Conservation (phyloP, 345 rosid genomes). For the Dimocarpus longan region DNA sequence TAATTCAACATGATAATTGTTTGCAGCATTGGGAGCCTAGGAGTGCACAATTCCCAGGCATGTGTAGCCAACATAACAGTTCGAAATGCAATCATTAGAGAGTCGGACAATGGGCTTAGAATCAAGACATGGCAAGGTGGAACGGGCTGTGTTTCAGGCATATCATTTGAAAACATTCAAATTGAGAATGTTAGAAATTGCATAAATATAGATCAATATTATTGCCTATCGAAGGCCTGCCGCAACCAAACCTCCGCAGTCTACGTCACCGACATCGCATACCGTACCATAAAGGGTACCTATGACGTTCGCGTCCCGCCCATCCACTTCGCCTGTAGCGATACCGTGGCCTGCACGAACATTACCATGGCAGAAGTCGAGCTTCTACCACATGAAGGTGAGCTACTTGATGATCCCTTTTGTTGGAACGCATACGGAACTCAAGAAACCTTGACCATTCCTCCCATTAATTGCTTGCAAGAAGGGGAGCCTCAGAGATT, state of each 20-base stretch:
- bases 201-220: conserved; percentile 89
- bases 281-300: conserved; percentile 83
- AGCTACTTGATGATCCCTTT: conserved; percentile 89
- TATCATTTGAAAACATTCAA: conserved; percentile 78
- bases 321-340: conserved; percentile 94
- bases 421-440: conserved; percentile 97
- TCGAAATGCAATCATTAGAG: conserved; percentile 57
- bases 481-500: conserved; percentile 69
- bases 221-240: conserved; percentile 68
- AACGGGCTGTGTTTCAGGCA: conserved; percentile 65
- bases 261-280: conserved; percentile 58
- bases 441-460: conserved; percentile 78
- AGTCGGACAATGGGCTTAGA: conserved; percentile 90
- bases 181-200: conserved; percentile 93
- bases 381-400: conserved; percentile 84
- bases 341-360: conserved; percentile 87
- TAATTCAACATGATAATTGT: neutral
- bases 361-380: conserved; percentile 91
- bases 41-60: conserved; percentile 91
- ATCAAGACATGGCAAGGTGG: conserved; percentile 99
- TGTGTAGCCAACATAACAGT: conserved; percentile 92
- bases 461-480: conserved; percentile 74
- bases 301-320: conserved; percentile 82
- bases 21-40: conserved; percentile 90
- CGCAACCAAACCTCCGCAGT: conserved; percentile 88